phyloP scores from a whole-genome alignment of 2,329 filamentous ascomycete genomes.

The Sarocladium kiliense region DNA sequence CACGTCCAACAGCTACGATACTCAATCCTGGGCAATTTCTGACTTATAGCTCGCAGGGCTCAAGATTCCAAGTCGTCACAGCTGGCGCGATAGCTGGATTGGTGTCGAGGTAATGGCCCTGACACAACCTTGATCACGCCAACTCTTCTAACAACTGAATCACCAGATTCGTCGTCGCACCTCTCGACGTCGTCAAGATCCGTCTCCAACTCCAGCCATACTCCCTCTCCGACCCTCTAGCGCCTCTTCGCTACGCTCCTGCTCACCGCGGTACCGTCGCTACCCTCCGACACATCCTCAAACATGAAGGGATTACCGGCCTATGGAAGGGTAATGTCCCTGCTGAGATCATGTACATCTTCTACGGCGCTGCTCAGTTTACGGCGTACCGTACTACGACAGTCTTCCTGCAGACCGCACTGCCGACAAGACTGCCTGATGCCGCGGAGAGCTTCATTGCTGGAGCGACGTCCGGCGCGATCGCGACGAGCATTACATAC shows the following conservation, averaged over 20 bases:
- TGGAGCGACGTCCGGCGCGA: slow-evolving; percentile 76
- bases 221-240: slow-evolving; percentile 69
- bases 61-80: slow-evolving; percentile 49
- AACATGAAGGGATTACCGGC: slow-evolving; percentile 75
- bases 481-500: slow-evolving; percentile 81
- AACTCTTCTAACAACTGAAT: background rate
- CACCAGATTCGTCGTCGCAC: slow-evolving; percentile 92
- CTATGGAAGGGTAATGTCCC: slow-evolving; percentile 98
- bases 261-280: slow-evolving; percentile 71
- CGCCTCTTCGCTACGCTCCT: slow-evolving; percentile 45
- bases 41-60: slow-evolving; percentile 39
- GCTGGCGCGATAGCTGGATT: slow-evolving; percentile 68
- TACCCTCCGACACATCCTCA: slow-evolving; percentile 71
- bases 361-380: slow-evolving; percentile 88
- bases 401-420: slow-evolving; percentile 54
- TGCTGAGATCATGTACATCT: slow-evolving; percentile 89
- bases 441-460: slow-evolving; percentile 75
- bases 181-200: slow-evolving; percentile 97
- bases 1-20: background rate
- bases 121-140: too few species aligned
- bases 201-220: slow-evolving; percentile 90
- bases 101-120: slow-evolving; percentile 84
- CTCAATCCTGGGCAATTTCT: background rate
- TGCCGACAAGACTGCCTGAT: slow-evolving; percentile 48
- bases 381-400: slow-evolving; percentile 75